phyloP scores from a whole-genome alignment of 495 filamentous ascomycete species.

The Xylaria nigripes region DNA sequence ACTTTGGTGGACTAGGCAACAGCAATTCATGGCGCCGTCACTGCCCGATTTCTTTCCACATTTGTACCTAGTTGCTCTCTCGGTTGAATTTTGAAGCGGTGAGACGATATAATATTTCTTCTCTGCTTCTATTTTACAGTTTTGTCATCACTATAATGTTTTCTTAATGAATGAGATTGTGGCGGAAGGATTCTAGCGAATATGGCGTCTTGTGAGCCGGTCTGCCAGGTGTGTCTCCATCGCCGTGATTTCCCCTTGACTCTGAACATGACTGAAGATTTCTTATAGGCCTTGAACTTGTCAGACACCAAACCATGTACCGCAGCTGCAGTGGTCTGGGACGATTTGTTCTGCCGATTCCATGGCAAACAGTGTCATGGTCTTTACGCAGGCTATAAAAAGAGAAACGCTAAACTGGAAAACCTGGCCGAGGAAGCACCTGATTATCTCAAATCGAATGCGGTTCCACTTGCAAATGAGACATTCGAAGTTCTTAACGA shows the following conservation, averaged over 20 bases:
- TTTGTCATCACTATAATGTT: no score
- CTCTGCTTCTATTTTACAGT: no score
- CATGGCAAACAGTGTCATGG: slow-evolving; percentile 41
- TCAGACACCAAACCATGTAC: slow-evolving; percentile 32
- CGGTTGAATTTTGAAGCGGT: no score
- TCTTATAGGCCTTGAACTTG: slow-evolving; percentile 29
- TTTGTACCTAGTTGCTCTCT: no score
- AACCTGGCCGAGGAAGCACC: slow-evolving; percentile 28
- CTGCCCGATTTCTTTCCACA: no score
- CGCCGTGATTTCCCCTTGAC: not conserved
- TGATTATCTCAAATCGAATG: slow-evolving; percentile 27
- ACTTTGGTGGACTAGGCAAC: no score
- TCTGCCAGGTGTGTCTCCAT: slow-evolving; percentile 16
- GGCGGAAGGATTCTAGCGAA: not conserved
- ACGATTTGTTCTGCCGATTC: slow-evolving; percentile 41
- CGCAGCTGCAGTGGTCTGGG: slow-evolving; percentile 29
- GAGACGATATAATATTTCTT: no score
- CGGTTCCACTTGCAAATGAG: slow-evolving; percentile 33
- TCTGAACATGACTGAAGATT: not conserved
- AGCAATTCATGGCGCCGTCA: no score
- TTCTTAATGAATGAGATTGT: no score
- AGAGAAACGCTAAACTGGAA: slow-evolving; percentile 38
- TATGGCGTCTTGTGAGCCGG: slow-evolving; percentile 8
- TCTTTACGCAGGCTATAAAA: slow-evolving; percentile 45
- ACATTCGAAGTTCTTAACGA: slow-evolving; percentile 31